phyloP scores from a whole-genome alignment of 2,329 filamentous ascomycete genomes.

The Aspergillus ochraceoroseus region DNA sequence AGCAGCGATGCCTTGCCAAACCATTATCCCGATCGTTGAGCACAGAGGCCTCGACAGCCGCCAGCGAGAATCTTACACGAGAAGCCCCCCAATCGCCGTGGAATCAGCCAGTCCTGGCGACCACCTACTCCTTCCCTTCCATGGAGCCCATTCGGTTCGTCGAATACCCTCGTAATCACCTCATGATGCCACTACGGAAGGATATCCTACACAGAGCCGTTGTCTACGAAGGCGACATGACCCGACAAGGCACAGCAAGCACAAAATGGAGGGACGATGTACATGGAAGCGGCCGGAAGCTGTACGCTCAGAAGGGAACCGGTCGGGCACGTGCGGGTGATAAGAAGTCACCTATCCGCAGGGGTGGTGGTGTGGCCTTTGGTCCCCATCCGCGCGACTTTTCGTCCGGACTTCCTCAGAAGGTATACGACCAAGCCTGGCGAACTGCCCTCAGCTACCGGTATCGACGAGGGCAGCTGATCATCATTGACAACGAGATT shows the following conservation, averaged over 20 bases:
- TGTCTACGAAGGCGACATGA: constrained; percentile 84
- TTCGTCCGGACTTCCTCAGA: constrained; percentile 71
- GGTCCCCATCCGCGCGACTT: constrained; percentile 95
- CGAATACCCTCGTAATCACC: constrained; percentile 73
- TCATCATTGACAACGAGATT: constrained; percentile 78
- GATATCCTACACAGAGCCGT: constrained; percentile 92
- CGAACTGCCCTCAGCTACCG: constrained; percentile 89
- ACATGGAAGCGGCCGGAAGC: constrained; percentile 74
- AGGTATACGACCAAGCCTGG: constrained; percentile 95
- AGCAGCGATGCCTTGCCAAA: constrained; percentile 44
- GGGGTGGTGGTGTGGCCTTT: constrained; percentile 80
- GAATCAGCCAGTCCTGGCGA: constrained; percentile 64
- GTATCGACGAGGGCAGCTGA: constrained; percentile 77
- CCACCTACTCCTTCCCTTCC: constrained; percentile 82
- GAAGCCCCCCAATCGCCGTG: constrained; percentile 33
- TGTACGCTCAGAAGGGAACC: constrained; percentile 79
- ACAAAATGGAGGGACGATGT: constrained; percentile 80
- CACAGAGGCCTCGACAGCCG: constrained; percentile 40
- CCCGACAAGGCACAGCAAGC: constrained; percentile 78
- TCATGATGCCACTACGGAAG: constrained; percentile 78
- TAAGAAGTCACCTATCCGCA: constrained; percentile 73
- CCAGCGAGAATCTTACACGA: constrained; percentile 27
- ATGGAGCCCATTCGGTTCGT: constrained; percentile 78
- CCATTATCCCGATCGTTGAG: constrained; percentile 46
- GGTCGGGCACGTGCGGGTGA: constrained; percentile 74